Evolutionary conservation across 2,329 filamentous ascomycete species (phyloP).

Genomic region (Paecilomyces sp.): DNA sequence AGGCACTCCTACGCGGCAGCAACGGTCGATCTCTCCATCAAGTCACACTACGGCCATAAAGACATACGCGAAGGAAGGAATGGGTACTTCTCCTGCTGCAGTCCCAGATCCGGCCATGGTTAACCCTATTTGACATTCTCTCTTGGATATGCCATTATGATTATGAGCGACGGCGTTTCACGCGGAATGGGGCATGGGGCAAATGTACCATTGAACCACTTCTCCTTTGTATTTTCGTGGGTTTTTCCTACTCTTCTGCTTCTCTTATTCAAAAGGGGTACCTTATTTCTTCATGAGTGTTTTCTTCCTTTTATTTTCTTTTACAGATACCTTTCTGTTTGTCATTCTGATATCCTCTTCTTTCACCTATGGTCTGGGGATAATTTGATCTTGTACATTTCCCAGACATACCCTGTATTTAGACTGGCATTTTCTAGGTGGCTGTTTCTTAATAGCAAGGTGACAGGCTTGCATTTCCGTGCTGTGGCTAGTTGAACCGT

Average conservation of each 20-base stretch:
- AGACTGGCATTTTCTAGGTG: background rate
- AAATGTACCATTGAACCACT: background rate
- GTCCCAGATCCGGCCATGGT: conserved; percentile 24
- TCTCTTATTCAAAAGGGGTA: background rate
- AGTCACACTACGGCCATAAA: conserved; percentile 1
- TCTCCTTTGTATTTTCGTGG: background rate
- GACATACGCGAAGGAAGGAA: background rate
- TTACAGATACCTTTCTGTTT: background rate
- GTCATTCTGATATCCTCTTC: background rate
- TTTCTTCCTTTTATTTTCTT: background rate
- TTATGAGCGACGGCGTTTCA: background rate
- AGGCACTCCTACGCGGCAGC: conserved; percentile 12
- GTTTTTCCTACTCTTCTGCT: background rate
- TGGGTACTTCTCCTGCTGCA: conserved; percentile 14
- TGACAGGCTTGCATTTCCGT: too few species aligned
- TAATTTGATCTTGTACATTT: background rate
- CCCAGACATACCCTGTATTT: background rate
- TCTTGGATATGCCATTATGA: background rate
- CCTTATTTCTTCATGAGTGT: background rate
- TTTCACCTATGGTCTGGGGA: background rate
- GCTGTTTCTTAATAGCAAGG: background rate
- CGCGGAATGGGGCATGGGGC: background rate
- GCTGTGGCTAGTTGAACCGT: too few species aligned
- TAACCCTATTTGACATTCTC: conserved; percentile 25
- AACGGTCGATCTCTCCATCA: conserved; percentile 9